phyloP scores from a whole-genome alignment of 768 basidiomycete genomes.

The Mycena vitilis region DNA sequence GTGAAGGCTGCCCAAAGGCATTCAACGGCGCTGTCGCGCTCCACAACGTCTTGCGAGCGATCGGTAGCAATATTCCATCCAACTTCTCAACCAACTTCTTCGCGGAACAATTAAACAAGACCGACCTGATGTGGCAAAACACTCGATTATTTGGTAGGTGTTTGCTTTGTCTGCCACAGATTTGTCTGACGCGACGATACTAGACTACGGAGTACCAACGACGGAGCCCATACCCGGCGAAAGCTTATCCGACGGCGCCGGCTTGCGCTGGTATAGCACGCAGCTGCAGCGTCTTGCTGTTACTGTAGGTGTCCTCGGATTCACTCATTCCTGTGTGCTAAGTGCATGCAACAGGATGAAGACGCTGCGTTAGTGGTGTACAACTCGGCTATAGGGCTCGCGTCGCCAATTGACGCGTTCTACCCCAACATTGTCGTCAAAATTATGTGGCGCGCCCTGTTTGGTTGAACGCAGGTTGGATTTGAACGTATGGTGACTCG shows the following conservation, averaged over 20 bases:
- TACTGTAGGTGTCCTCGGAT: conserved; percentile 1
- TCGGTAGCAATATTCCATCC: conserved; percentile 1
- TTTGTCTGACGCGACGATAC: background rate
- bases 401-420: conserved; percentile 34
- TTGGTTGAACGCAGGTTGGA: too few relatives aligned
- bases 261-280: conserved; percentile 26
- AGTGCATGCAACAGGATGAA: conserved; percentile 30
- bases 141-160: conserved; percentile 28
- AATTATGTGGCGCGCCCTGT: too few relatives aligned
- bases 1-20: conserved; percentile 31
- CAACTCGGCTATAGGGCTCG: conserved; percentile 27
- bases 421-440: too few relatives aligned
- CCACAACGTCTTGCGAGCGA: conserved; percentile 22
- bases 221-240: conserved; percentile 35
- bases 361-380: conserved; percentile 30
- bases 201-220: conserved; percentile 35
- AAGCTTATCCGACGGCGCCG: conserved; percentile 19
- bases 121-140: conserved; percentile 25
- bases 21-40: conserved; percentile 20
- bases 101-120: conserved; percentile 30
- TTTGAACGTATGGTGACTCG: too few relatives aligned
- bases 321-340: background rate
- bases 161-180: background rate
- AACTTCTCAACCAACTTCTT: conserved; percentile 36
- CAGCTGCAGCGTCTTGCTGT: conserved; percentile 27